These are phyloP conservation scores for Saxophila tyrrhenica DNA, from an alignment of 495 filamentous ascomycete species.

Conservation along the genomic window DNA sequence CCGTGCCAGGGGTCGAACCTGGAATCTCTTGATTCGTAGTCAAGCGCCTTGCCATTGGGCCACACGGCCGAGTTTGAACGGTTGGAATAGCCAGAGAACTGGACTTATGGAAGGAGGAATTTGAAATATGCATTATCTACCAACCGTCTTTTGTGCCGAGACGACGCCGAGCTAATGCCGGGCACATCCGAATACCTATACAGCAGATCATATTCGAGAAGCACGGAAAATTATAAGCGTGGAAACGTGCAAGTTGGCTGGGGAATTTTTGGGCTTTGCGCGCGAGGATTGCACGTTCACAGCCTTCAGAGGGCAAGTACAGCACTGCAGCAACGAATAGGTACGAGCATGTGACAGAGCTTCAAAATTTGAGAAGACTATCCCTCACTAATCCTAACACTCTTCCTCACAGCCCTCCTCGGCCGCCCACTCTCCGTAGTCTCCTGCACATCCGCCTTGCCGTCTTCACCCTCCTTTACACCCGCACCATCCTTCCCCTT, in stretches of 20 bases:
- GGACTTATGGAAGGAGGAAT: too few species aligned
- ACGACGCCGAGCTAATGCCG: too few species aligned
- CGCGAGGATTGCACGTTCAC: too few species aligned
- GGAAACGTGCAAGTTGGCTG: too few species aligned
- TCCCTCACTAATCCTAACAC: slow-evolving; percentile 19
- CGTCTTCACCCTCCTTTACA: background rate
- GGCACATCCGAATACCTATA: too few species aligned
- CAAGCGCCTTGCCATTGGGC: slow-evolving; percentile 37
- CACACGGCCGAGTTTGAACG: slow-evolving; percentile 10
- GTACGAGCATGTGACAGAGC: background rate
- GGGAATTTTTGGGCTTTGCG: too few species aligned
- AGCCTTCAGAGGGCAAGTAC: too few species aligned
- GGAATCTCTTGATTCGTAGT: slow-evolving; percentile 23
- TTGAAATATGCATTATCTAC: too few species aligned
- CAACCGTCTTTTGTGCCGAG: too few species aligned
- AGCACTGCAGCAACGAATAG: background rate
- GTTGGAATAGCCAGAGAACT: too few species aligned
- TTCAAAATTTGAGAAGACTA: background rate
- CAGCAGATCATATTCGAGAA: too few species aligned
- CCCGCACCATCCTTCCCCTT: background rate
- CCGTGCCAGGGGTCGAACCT: slow-evolving; percentile 2
- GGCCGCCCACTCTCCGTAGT: slow-evolving; percentile 13
- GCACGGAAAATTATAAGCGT: too few species aligned
- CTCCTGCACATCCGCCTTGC: slow-evolving; percentile 1
- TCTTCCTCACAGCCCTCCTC: slow-evolving; percentile 11